These are phyloP conservation scores for Aspergillus hortae DNA, from an alignment of 2,329 filamentous ascomycete genomes.

Conservation along the genomic window DNA sequence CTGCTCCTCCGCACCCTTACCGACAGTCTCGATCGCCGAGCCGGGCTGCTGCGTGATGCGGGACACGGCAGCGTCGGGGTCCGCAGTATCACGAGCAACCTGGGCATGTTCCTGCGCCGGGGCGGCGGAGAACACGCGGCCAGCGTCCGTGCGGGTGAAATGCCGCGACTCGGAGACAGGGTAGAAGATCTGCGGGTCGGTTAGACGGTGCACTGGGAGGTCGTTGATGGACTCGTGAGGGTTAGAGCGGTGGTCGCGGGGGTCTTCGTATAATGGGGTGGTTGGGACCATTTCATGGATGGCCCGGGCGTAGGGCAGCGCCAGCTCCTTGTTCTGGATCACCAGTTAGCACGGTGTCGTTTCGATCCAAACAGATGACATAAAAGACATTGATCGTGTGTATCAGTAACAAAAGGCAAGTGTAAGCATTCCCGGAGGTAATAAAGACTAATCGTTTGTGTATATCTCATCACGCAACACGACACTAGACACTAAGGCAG, in stretches of 20 bases:
- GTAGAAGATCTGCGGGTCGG: slow-evolving; percentile 57
- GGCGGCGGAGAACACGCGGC: slow-evolving; percentile 54
- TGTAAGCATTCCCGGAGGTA: slow-evolving; percentile 60
- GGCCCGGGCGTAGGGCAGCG: slow-evolving; percentile 71
- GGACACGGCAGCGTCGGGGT: slow-evolving; percentile 32
- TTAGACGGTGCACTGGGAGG: slow-evolving; percentile 56
- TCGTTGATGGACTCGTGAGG: slow-evolving; percentile 63
- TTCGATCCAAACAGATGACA: slow-evolving; percentile 1
- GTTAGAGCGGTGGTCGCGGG: slow-evolving; percentile 33
- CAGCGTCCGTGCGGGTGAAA: slow-evolving; percentile 64
- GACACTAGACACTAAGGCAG: slow-evolving; percentile 1
- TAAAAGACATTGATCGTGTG: slow-evolving; percentile 10
- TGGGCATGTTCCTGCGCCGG: slow-evolving; percentile 32
- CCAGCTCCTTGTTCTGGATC: slow-evolving; percentile 66
- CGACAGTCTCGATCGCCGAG: slow-evolving; percentile 38
- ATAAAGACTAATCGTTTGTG: slow-evolving; percentile 99
- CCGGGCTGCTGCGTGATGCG: slow-evolving; percentile 24
- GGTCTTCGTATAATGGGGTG: slow-evolving; percentile 46
- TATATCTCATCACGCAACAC: slow-evolving; percentile 62
- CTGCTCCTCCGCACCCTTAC: slow-evolving; percentile 41
- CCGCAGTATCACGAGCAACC: slow-evolving; percentile 22
- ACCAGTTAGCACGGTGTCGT: slow-evolving; percentile 17
- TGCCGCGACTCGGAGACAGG: slow-evolving; percentile 61
- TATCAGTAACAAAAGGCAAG: slow-evolving; percentile 49
- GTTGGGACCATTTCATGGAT: slow-evolving; percentile 76